These are phyloP conservation scores for Xylaria venustula DNA, from an alignment of 495 filamentous ascomycete genomes.

Conservation along the genomic window DNA sequence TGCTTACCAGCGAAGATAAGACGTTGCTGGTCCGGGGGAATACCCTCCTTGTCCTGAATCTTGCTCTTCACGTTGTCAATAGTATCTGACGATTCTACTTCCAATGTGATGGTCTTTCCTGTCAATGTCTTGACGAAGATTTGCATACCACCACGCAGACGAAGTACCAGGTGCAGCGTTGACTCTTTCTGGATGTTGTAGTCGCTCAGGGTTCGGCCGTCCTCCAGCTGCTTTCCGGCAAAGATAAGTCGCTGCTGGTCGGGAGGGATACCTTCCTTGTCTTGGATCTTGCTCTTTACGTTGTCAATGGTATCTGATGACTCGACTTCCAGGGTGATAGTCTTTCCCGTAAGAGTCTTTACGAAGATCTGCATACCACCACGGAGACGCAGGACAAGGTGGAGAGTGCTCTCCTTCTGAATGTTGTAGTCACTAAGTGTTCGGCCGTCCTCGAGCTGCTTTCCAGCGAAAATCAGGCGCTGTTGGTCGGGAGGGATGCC, in stretches of 20 bases:
- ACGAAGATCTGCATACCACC: constrained; percentile 98
- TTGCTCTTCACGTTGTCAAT: constrained; percentile 93
- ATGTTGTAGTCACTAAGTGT: constrained; percentile 96
- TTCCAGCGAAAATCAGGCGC: constrained; percentile 93
- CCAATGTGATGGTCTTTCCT: constrained; percentile 88
- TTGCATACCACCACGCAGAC: constrained; percentile 96
- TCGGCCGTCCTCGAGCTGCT: constrained; percentile 84
- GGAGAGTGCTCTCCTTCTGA: constrained; percentile 96
- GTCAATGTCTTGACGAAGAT: constrained; percentile 94
- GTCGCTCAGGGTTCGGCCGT: constrained; percentile 87
- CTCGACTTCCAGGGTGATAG: constrained; percentile 89
- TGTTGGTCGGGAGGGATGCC: constrained; percentile 94
- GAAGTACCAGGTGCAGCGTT: constrained; percentile 94
- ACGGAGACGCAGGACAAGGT: constrained; percentile 94
- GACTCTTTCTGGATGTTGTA: constrained; percentile 99
- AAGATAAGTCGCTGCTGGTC: constrained; percentile 99
- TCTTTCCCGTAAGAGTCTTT: constrained; percentile 83
- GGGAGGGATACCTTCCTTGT: constrained; percentile 99
- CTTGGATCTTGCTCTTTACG: constrained; percentile 92
- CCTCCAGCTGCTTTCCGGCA: constrained; percentile 79
- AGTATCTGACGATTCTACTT: constrained; percentile 85
- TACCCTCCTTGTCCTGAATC: constrained; percentile 92
- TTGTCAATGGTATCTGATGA: constrained; percentile 92
- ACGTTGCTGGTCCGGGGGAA: constrained; percentile 85
- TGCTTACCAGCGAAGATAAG: constrained; percentile 92